Evolutionary conservation across 1,284 basidiomycete genomes (phyloP).

Genomic region (Austroboletus niveus): DNA sequence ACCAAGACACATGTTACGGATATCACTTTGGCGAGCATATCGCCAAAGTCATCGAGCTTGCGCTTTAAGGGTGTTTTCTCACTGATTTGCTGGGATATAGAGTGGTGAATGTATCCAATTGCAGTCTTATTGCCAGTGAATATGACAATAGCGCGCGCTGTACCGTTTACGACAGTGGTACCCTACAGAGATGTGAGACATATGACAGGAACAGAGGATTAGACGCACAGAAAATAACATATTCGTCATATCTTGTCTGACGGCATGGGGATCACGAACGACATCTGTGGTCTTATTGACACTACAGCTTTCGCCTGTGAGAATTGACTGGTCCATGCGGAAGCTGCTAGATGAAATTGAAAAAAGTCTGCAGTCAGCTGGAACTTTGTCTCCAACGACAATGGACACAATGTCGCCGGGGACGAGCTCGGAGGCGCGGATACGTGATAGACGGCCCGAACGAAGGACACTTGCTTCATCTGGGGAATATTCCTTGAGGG

Average conservation of each 20-base stretch:
- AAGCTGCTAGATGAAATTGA: constrained; percentile 91
- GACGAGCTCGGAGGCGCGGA: constrained; percentile 86
- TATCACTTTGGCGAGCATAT: constrained; percentile 94
- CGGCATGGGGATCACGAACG: constrained; percentile 72
- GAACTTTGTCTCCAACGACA: constrained; percentile 90
- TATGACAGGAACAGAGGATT: neutral
- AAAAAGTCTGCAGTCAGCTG: constrained; percentile 88
- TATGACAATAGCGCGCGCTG: constrained; percentile 80
- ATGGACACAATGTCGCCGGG: constrained; percentile 91
- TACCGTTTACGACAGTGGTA: constrained; percentile 92
- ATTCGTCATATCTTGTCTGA: constrained; percentile 96
- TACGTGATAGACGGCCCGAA: constrained; percentile 63
- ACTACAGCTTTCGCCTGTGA: constrained; percentile 89
- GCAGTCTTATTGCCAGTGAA: constrained; percentile 85
- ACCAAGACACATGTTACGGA: constrained; percentile 93
- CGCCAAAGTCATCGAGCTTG: constrained; percentile 95
- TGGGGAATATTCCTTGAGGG: constrained; percentile 91
- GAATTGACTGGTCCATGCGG: constrained; percentile 90
- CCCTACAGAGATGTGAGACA: constrained; percentile 51
- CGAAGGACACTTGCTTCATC: constrained; percentile 92
- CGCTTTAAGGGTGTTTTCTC: constrained; percentile 95
- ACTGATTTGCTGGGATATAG: constrained; percentile 83
- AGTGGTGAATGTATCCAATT: constrained; percentile 93
- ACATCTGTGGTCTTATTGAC: constrained; percentile 76
- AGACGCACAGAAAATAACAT: constrained; percentile 80